These are phyloP conservation scores for Naganishia kalamii DNA, from an alignment of 768 basidiomycete species.

Conservation along the genomic window DNA sequence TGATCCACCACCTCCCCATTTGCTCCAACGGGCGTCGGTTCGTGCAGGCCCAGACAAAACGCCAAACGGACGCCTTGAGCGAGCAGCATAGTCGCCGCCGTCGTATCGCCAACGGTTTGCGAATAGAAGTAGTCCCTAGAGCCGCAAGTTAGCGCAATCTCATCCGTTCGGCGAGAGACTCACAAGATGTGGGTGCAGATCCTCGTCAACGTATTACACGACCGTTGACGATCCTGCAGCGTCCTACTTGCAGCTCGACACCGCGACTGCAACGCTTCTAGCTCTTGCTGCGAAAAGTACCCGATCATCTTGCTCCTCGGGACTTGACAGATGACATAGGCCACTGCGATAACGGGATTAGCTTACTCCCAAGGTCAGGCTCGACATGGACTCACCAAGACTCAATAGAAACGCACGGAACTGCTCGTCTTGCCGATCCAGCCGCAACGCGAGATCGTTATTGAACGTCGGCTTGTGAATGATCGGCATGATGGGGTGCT, in stretches of 20 bases:
- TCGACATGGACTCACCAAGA: constrained; percentile 1
- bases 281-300: constrained; percentile 16
- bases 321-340: constrained; percentile 15
- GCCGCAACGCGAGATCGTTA: constrained; percentile 27
- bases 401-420: constrained; percentile 26
- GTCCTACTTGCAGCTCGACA: constrained; percentile 16
- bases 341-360: neutral
- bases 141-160: neutral
- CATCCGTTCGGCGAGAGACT: neutral
- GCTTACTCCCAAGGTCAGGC: neutral
- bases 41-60: constrained; percentile 8
- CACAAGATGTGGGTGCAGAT: constrained; percentile 10
- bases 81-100: neutral
- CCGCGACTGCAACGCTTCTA: constrained; percentile 9
- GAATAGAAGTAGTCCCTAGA: constrained; percentile 9
- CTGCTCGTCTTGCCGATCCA: constrained; percentile 29
- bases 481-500: constrained; percentile 31
- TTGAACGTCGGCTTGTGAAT: constrained; percentile 38
- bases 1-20: constrained; percentile 6
- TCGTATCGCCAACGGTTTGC: constrained; percentile 1
- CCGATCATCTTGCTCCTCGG: constrained; percentile 20
- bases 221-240: constrained; percentile 11
- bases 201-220: neutral
- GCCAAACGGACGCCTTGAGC: constrained; percentile 12
- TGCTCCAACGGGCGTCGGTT: constrained; percentile 4